Percentiles rank a stretch among this genome's conserved stretches.
phyloP scores from a whole-genome alignment of 2,329 filamentous ascomycete species.

The Zymoseptoria pseudotritici region DNA sequence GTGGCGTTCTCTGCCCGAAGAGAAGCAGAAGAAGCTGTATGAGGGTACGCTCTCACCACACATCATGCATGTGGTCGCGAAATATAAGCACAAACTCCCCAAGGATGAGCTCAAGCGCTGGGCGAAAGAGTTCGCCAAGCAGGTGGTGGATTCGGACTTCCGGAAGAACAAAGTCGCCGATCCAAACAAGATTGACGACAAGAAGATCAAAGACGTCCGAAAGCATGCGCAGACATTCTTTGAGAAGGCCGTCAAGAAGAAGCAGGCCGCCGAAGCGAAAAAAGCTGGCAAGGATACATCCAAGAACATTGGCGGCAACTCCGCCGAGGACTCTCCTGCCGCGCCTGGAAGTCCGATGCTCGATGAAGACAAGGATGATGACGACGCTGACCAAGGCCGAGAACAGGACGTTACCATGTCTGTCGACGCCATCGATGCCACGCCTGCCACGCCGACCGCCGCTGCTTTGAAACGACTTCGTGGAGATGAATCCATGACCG shows the following conservation, averaged over 20 bases:
- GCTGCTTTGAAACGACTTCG: conserved; percentile 21
- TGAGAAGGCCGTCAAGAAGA: conserved; percentile 76
- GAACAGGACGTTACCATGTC: conserved; percentile 18
- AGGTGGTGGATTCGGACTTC: conserved; percentile 84
- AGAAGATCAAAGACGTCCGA: conserved; percentile 75
- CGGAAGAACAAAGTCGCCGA: conserved; percentile 81
- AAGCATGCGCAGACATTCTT: conserved; percentile 78
- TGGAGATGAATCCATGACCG: conserved; percentile 25
- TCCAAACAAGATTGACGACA: conserved; percentile 67
- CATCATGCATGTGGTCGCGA: conserved; percentile 78
- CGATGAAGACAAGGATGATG: conserved; percentile 22
- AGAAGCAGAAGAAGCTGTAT: conserved; percentile 93
- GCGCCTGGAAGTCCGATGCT: conserved; percentile 13
- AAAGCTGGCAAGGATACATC: conserved; percentile 45
- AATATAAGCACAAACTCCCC: conserved; percentile 78
- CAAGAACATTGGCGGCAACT: conserved; percentile 21
- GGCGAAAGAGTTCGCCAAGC: conserved; percentile 64
- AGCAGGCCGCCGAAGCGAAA: conserved; percentile 58
- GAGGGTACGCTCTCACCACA: conserved; percentile 83
- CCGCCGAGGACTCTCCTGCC: conserved; percentile 24
- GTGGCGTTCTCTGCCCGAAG: conserved; percentile 61
- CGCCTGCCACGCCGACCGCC: conserved; percentile 15
- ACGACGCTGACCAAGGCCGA: conserved; percentile 20
- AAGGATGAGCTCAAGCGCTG: conserved; percentile 65
- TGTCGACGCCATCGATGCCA: conserved; percentile 12